Percentiles rank a stretch among this genome's conserved stretches.
phyloP scores from a whole-genome alignment of 129 eudicot genomes.

The sunflower (Helianthus annuus) region HanXRQr2.0-SUNRISE NC_035444.2:11691653-11692152 shows the following conservation, averaged over 20 bases:
- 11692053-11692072: not conserved
- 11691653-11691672: not conserved
- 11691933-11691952: not conserved
- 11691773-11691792: slow-evolving; percentile 1
- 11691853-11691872: not conserved
- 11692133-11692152: too few relatives aligned
- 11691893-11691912: not conserved
- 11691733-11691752: not conserved
- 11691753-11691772: not conserved
- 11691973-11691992: not conserved
- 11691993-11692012: not conserved
- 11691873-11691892: not conserved
- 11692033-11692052: too few relatives aligned
- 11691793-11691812: slow-evolving; percentile 8
- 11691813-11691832: not conserved
- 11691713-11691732: too few relatives aligned
- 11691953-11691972: not conserved
- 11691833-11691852: not conserved
- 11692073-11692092: too few relatives aligned
- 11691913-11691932: not conserved
- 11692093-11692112: too few relatives aligned
- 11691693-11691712: too few relatives aligned
- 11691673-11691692: too few relatives aligned
- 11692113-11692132: too few relatives aligned
- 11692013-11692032: not conserved